These are phyloP conservation scores for Trapa incisa DNA, from an alignment of 345 rosid species.

Conservation along the genomic window DNA sequence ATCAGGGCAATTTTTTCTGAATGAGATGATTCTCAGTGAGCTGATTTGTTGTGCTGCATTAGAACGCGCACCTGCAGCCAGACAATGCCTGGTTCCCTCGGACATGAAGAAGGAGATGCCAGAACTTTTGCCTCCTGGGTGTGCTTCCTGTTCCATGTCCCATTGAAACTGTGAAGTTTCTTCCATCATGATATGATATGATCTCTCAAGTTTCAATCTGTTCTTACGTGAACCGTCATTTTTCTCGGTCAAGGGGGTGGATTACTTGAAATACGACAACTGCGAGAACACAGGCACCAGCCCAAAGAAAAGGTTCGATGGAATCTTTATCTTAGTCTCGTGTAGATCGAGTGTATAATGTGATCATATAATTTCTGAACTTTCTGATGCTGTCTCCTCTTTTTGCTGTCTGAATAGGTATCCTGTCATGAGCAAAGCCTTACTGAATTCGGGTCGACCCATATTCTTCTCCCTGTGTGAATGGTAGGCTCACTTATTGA, in stretches of 20 bases:
- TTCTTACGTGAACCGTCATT: neutral
- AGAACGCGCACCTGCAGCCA: conserved; percentile 31
- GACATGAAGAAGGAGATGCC: conserved; percentile 42
- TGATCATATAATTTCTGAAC: neutral
- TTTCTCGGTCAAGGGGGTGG: conserved; percentile 18
- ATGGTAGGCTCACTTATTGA: conserved; percentile 15
- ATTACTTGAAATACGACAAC: conserved; percentile 32
- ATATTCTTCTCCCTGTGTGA: conserved; percentile 37
- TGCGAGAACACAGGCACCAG: conserved; percentile 18
- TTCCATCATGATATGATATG: neutral
- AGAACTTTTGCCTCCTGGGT: conserved; percentile 45
- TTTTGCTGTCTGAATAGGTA: conserved; percentile 8
- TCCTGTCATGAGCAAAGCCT: conserved; percentile 22
- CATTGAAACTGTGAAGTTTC: neutral
- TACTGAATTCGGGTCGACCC: conserved; percentile 21
- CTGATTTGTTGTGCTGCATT: neutral
- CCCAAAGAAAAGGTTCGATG: conserved; percentile 17
- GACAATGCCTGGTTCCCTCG: conserved; percentile 45
- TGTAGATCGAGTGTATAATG: neutral
- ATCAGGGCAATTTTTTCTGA: neutral
- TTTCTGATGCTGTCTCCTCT: neutral
- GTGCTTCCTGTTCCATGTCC: neutral
- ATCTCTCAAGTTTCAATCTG: neutral
- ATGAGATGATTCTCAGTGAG: neutral
- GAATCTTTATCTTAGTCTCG: neutral